Conservation (phyloP, 768 basidiomycete genomes). For the Suillus hirtellus region DNA sequence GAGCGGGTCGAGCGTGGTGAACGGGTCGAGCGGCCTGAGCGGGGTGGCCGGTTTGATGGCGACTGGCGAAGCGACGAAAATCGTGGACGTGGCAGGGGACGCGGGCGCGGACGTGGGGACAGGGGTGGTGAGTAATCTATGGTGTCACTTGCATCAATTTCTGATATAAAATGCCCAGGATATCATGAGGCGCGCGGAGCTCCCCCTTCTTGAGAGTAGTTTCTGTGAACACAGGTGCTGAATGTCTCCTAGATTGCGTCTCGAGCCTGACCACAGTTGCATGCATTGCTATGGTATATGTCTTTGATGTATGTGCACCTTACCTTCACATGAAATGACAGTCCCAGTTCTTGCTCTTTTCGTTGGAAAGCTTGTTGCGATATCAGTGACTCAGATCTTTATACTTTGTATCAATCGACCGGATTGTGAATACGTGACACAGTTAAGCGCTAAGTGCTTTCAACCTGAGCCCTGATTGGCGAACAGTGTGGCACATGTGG, state of each 20-base stretch:
- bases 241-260: slow-evolving; percentile 14
- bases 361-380: too few species aligned
- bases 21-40: slow-evolving; percentile 20
- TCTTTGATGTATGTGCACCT: slow-evolving; percentile 13
- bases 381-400: not conserved
- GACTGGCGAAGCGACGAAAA: slow-evolving; percentile 52
- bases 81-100: slow-evolving; percentile 42
- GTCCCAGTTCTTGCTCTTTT: not conserved
- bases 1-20: slow-evolving; percentile 14
- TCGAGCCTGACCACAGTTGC: not conserved
- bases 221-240: slow-evolving; percentile 4
- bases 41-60: slow-evolving; percentile 29
- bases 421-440: too few species aligned
- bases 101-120: slow-evolving; percentile 44
- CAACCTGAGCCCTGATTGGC: not conserved
- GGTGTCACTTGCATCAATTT: not conserved
- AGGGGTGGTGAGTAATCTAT: slow-evolving; percentile 22
- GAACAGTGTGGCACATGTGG: not conserved
- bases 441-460: too few species aligned
- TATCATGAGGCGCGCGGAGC: slow-evolving; percentile 24
- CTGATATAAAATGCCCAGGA: slow-evolving; percentile 15
- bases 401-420: not conserved
- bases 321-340: slow-evolving; percentile 12
- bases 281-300: slow-evolving; percentile 7
- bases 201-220: slow-evolving; percentile 16